Base-by-base conservation (phyloP, 129 eudicot genomes). In the Centaurea solstitialis region DNA sequence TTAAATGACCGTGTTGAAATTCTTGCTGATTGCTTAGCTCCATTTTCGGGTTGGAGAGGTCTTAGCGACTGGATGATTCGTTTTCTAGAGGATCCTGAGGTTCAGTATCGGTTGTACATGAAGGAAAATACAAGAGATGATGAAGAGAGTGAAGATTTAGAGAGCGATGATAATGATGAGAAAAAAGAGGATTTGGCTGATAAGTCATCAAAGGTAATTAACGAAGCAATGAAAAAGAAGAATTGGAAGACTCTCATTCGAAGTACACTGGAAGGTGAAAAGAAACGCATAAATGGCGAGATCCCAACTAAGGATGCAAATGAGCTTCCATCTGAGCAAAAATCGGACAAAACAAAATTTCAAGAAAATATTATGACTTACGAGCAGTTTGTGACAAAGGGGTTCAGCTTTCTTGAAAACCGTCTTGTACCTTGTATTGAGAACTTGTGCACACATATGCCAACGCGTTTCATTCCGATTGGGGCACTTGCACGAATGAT, bases 401-500 rank as follows among this genome's bases (percentile, higher is more conserved):
- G 78, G 84, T 86, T 81, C 17, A 21, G 9, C 18, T 13, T 5
- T 7, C 57, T 86, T n/a, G 71, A 83, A 75, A 65, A 62, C 33
- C 82, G 40, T 76, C 23, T 93, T 13, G 73, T 76, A 62, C 30
- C 41, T 75, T 87, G 89, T 68, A 75, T 85, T 24, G 72, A 76
- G 76, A 73, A 72, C 75, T 69, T 93, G 83, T 91, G 61, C 76
- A 91, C 94, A 0, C 97, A 93, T 81, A 71, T 93, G 89, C 97
- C 97, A 8, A 91, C 93, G 6, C 77, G 86, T 57, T 74, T 57
- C 11, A 83, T 93, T 65, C 40, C 91, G 8, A 9, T 72, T 18
- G 78, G 85, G 40, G 72, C 47, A 5, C 85, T 74, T 6, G 74
- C 79, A 39, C 61, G 72, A 21, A 89, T 91, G 94, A 40, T 81